A percentile compares a stretch with the other conserved stretches of the same genome.
Conservation (phyloP, 2,329 filamentous ascomycete genomes). For the Xylaria sp. region DNA sequence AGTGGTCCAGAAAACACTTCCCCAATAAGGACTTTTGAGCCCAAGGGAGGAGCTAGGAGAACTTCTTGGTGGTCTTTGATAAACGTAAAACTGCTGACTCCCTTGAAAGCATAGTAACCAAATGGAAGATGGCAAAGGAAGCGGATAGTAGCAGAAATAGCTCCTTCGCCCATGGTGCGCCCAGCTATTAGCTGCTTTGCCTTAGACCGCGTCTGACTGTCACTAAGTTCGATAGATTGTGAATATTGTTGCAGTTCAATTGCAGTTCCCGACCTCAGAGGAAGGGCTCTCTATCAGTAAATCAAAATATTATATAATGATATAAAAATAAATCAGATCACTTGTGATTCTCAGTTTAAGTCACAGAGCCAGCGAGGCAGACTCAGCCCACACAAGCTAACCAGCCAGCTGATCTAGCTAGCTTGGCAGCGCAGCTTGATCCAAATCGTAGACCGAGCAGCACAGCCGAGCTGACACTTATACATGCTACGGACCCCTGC, state of each 20-base stretch:
- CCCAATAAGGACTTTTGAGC: constrained; percentile 7
- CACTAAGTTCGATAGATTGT: neutral
- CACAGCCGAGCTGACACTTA: neutral
- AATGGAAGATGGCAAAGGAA: constrained; percentile 23
- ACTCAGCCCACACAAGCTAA: constrained; percentile 4
- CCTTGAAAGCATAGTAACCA: constrained; percentile 11
- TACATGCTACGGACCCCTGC: neutral
- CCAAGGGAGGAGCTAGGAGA: constrained; percentile 21
- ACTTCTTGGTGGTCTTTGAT: constrained; percentile 1
- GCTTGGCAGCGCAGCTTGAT: constrained; percentile 16
- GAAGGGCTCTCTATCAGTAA: neutral
- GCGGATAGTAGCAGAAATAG: constrained; percentile 10
- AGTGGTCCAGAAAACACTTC: constrained; percentile 19
- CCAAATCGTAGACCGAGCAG: constrained; percentile 21
- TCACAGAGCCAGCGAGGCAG: constrained; percentile 8
- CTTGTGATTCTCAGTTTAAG: neutral
- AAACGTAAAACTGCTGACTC: constrained; percentile 1
- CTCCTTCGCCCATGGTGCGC: constrained; percentile 8
- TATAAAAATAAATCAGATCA: neutral
- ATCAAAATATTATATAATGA: neutral
- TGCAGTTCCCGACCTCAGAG: neutral
- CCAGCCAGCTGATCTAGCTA: neutral
- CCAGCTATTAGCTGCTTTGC: neutral
- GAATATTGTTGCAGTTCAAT: neutral
- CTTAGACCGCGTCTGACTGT: neutral